A percentile compares a stretch with the other conserved stretches of the same genome.
Evolutionary conservation across 2,329 filamentous ascomycete genomes (phyloP).

Genomic region (Rasamsonia emersonii): DNA sequence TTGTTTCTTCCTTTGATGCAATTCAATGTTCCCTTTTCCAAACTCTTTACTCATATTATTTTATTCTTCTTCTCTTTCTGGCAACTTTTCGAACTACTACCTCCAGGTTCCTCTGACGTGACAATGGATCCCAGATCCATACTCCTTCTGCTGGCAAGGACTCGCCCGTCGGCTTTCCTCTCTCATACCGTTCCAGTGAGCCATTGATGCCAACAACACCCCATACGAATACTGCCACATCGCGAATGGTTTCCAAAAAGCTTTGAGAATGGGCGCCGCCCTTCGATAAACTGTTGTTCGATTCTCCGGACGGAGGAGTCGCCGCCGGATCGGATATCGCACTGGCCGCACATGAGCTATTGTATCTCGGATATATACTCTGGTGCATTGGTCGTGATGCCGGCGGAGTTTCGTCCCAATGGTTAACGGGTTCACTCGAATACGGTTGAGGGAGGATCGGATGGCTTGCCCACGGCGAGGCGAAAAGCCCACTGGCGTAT

Average conservation of each 20-base stretch:
- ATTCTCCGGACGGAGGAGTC: too few relatives aligned
- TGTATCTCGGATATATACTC: constrained; percentile 1
- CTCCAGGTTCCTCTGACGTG: not conserved
- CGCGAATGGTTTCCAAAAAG: constrained; percentile 73
- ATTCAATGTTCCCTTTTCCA: too few relatives aligned
- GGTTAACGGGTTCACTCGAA: constrained; percentile 24
- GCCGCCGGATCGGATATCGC: constrained; percentile 38
- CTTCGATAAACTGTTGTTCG: too few relatives aligned
- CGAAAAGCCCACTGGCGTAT: constrained; percentile 60
- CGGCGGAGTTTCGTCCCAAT: constrained; percentile 10
- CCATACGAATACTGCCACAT: constrained; percentile 85
- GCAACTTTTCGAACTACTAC: constrained; percentile 6
- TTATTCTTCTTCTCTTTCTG: not conserved
- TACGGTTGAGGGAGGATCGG: constrained; percentile 41
- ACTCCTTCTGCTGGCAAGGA: constrained; percentile 46
- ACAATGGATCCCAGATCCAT: constrained; percentile 43
- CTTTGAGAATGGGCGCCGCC: constrained; percentile 45
- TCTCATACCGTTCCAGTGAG: constrained; percentile 56
- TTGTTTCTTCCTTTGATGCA: too few relatives aligned
- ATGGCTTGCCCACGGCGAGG: constrained; percentile 68
- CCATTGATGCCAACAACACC: constrained; percentile 72
- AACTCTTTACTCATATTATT: too few relatives aligned
- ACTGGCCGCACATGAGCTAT: constrained; percentile 33
- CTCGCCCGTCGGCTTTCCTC: constrained; percentile 55
- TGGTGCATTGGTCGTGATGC: constrained; percentile 35